Evolutionary conservation across 805 yeast genomes (phyloP).

Genomic region (Saturnispora dispora): DNA sequence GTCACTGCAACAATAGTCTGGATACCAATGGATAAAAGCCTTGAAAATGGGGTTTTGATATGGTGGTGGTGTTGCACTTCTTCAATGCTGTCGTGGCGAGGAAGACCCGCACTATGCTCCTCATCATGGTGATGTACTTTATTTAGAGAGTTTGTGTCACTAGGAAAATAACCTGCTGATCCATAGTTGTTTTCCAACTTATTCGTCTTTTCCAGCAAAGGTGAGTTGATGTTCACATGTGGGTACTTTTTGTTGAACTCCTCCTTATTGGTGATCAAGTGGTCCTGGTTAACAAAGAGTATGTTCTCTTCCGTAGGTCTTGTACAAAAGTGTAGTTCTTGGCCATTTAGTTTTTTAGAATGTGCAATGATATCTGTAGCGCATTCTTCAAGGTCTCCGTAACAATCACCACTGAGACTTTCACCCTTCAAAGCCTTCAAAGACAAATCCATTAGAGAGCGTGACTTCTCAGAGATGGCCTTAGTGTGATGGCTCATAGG

Average conservation of each 20-base stretch:
- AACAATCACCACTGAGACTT: constrained; percentile 25
- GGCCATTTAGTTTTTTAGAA: constrained; percentile 11
- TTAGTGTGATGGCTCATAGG: neutral
- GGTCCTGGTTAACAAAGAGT: constrained; percentile 23
- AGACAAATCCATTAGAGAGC: constrained; percentile 25
- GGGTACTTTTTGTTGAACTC: constrained; percentile 24
- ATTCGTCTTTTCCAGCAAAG: constrained; percentile 16
- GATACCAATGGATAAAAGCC: constrained; percentile 76
- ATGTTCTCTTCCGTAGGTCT: constrained; percentile 28
- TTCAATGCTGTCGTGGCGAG: constrained; percentile 9
- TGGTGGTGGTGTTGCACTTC: constrained; percentile 51
- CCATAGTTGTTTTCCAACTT: neutral
- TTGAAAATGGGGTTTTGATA: constrained; percentile 64
- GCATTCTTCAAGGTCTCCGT: constrained; percentile 25
- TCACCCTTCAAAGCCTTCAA: constrained; percentile 24
- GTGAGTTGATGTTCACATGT: constrained; percentile 26
- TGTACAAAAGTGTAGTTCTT: constrained; percentile 27
- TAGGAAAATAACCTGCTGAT: neutral
- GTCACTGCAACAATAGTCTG: constrained; percentile 86
- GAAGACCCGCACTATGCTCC: neutral
- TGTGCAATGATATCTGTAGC: constrained; percentile 19
- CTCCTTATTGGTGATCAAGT: constrained; percentile 19
- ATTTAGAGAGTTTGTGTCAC: neutral
- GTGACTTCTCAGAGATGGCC: constrained; percentile 1
- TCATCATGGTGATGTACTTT: neutral